These are phyloP conservation scores for Spiraea crenata DNA, from an alignment of 331 rosid species.

Conservation along the genomic window DNA sequence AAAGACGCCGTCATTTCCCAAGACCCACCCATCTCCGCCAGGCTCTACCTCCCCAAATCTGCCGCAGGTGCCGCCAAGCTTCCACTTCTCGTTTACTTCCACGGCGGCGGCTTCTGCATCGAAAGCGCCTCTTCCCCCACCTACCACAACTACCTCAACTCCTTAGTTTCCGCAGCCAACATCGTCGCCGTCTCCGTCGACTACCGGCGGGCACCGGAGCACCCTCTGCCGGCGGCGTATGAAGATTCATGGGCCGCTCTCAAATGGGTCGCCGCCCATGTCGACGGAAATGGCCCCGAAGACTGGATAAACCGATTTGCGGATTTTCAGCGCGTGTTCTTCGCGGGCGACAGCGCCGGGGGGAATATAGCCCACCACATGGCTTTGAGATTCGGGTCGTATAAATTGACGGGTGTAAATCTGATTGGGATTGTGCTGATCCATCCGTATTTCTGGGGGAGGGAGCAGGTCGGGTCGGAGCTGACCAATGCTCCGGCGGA, in stretches of 20 bases:
- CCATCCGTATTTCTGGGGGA: slow-evolving; percentile 25
- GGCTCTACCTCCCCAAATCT: slow-evolving; percentile 24
- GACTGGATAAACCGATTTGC: slow-evolving; percentile 23
- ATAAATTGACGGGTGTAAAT: background rate
- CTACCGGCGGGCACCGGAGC: slow-evolving; percentile 31
- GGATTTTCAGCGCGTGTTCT: slow-evolving; percentile 19
- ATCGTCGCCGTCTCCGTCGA: slow-evolving; percentile 21
- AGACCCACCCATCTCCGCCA: slow-evolving; percentile 17
- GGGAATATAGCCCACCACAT: slow-evolving; percentile 25
- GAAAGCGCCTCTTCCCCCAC: slow-evolving; percentile 9
- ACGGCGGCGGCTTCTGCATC: slow-evolving; percentile 31
- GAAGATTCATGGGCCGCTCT: slow-evolving; percentile 20
- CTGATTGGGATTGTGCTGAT: slow-evolving; percentile 23
- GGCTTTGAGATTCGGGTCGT: background rate
- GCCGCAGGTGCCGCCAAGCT: slow-evolving; percentile 5
- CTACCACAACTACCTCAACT: slow-evolving; percentile 14
- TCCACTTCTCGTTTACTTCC: slow-evolving; percentile 25
- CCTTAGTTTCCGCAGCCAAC: slow-evolving; percentile 1
- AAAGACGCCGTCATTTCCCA: slow-evolving; percentile 24
- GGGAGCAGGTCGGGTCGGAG: slow-evolving; percentile 6
- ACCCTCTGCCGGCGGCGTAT: slow-evolving; percentile 23
- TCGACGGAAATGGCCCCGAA: background rate
- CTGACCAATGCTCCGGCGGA: background rate
- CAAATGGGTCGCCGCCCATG: slow-evolving; percentile 30
- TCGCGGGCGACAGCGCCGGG: slow-evolving; percentile 34